phyloP scores from a whole-genome alignment of 257 asterid species.

The Fraxinus pennsylvanica region DNA sequence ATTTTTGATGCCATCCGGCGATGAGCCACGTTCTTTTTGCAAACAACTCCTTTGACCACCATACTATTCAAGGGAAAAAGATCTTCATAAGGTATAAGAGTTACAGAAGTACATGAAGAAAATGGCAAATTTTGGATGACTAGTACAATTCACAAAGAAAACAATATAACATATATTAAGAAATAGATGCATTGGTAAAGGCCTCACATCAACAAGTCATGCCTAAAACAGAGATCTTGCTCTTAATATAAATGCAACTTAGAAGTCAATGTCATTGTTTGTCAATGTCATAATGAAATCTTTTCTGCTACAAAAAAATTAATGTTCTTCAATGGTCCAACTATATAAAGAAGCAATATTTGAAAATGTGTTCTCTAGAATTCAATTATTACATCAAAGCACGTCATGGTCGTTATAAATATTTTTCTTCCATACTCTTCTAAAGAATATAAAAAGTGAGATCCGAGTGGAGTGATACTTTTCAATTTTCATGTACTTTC shows the following conservation, averaged over 20 bases:
- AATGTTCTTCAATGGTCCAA: neutral
- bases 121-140: neutral
- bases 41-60: conserved; percentile 90
- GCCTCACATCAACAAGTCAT: neutral
- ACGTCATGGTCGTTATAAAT: neutral
- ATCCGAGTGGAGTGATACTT: neutral
- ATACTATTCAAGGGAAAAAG: conserved; percentile 46
- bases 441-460: neutral
- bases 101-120: conserved; percentile 14
- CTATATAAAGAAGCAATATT: neutral
- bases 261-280: neutral
- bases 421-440: neutral
- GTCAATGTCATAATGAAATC: neutral
- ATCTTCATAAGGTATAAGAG: conserved; percentile 24
- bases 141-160: neutral
- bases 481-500: neutral
- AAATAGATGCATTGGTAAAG: neutral
- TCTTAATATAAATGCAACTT: neutral
- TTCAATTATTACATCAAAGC: neutral
- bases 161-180: neutral
- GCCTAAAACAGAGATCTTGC: neutral
- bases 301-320: neutral
- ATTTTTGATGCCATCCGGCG: conserved; percentile 86
- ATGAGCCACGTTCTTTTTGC: conserved; percentile 95
- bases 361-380: neutral